Conservation (phyloP, 805 yeast genomes). For the Candida caryicola region DNA sequence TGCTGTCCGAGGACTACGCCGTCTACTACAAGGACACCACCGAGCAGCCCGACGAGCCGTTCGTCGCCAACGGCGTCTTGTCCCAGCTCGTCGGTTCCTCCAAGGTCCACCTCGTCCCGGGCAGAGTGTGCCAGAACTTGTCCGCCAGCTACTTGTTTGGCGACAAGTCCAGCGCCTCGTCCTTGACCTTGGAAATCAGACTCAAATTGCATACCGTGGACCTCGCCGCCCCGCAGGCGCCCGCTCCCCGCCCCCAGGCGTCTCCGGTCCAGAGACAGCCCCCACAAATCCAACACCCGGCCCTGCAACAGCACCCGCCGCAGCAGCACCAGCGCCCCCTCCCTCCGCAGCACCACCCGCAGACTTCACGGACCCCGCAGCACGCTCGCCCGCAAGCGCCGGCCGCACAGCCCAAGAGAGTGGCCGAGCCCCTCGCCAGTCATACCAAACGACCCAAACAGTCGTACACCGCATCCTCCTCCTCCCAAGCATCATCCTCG, state of each 20-base stretch:
- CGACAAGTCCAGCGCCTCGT: constrained; percentile 33
- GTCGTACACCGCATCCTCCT: constrained; percentile 6
- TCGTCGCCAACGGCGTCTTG: constrained; percentile 42
- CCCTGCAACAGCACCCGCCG: not conserved
- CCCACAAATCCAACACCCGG: too few relatives aligned
- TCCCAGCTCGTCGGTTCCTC: constrained; percentile 27
- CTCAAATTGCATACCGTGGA: constrained; percentile 47
- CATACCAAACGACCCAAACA: constrained; percentile 10
- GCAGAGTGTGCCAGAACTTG: constrained; percentile 59
- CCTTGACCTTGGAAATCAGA: constrained; percentile 56
- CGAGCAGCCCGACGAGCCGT: constrained; percentile 49
- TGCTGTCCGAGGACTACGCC: constrained; percentile 40
- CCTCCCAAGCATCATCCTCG: constrained; percentile 7
- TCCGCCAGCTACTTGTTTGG: constrained; percentile 41
- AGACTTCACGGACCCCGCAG: not conserved
- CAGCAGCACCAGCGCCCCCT: constrained; percentile 3
- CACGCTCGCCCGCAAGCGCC: constrained; percentile 1
- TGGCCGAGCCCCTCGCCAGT: constrained; percentile 6
- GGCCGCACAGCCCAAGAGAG: constrained; percentile 4
- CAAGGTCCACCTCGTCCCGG: constrained; percentile 35
- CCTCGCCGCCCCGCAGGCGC: constrained; percentile 4
- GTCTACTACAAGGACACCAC: constrained; percentile 46
- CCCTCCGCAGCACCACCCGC: constrained; percentile 1
- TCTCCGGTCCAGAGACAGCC: not conserved
- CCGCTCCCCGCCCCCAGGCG: not conserved